Percentiles rank a stretch among this genome's conserved stretches.
Evolutionary conservation across 1,284 basidiomycete genomes (phyloP).

Genomic region (Sanghuangporus weigelae): DNA sequence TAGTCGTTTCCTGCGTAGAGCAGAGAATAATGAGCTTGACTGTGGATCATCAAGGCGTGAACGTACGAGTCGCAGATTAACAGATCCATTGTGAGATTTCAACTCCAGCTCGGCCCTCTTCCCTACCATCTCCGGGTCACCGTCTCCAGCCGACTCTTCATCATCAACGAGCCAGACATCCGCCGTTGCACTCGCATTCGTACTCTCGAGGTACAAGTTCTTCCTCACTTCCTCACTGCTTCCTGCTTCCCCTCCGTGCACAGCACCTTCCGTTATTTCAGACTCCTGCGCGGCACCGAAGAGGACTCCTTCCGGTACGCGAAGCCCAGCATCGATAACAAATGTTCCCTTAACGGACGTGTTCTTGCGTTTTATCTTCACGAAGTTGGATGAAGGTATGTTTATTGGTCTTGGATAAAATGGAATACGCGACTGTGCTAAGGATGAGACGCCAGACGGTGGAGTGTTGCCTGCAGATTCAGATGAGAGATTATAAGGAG

Average conservation of each 20-base stretch:
- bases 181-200: background rate
- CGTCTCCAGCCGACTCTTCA: background rate
- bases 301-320: conserved; percentile 8
- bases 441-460: background rate
- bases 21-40: background rate
- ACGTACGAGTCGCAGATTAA: background rate
- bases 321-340: conserved; percentile 15
- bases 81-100: background rate
- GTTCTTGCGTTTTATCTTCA: conserved; percentile 8
- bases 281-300: background rate
- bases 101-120: background rate
- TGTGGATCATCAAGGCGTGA: background rate
- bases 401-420: background rate
- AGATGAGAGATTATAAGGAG: background rate
- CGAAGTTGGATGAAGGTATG: conserved; percentile 3
- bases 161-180: background rate
- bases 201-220: background rate
- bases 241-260: background rate
- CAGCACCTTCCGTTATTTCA: background rate
- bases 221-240: background rate
- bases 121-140: background rate
- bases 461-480: background rate
- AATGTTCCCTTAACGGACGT: conserved; percentile 8
- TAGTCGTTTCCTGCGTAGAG: background rate
- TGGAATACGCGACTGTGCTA: background rate